These are phyloP conservation scores for Evansstolkia leycettana DNA, from an alignment of 495 filamentous ascomycete species.

Conservation along the genomic window DNA sequence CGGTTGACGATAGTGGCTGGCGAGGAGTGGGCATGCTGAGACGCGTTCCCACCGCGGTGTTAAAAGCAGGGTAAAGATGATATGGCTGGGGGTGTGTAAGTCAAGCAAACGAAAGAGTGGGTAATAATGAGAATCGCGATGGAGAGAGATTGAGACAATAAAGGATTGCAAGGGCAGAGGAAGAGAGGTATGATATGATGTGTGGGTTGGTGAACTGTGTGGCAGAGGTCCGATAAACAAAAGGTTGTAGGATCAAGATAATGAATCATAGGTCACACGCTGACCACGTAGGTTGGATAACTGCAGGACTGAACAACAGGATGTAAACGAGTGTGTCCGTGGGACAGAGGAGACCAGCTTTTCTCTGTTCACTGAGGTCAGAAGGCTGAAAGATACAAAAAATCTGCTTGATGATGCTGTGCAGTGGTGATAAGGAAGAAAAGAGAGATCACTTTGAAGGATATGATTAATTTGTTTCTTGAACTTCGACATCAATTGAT, in stretches of 20 bases:
- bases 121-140: neutral
- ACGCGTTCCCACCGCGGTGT: slow-evolving; percentile 9
- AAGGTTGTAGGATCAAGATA: neutral
- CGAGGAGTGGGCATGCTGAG: slow-evolving; percentile 18
- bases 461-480: too few relatives aligned
- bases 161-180: neutral
- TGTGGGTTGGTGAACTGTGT: neutral
- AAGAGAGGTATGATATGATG: neutral
- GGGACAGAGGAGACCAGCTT: slow-evolving; percentile 1
- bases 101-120: neutral
- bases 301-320: neutral
- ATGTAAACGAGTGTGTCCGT: neutral
- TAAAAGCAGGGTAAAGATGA: neutral
- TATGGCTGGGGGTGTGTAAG: neutral
- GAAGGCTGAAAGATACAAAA: too few relatives aligned
- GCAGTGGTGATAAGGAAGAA: too few relatives aligned
- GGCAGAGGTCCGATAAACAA: too few relatives aligned
- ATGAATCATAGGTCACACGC: neutral
- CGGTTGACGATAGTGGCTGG: slow-evolving; percentile 7
- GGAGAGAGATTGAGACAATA: slow-evolving; percentile 1
- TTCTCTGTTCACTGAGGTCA: neutral
- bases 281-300: neutral
- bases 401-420: too few relatives aligned
- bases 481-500: too few relatives aligned
- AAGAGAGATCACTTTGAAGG: too few relatives aligned